A percentile compares a stretch with the other conserved stretches of the same genome.
Conservation (phyloP, 1,284 basidiomycete genomes). For the Tilletia horrida region DNA sequence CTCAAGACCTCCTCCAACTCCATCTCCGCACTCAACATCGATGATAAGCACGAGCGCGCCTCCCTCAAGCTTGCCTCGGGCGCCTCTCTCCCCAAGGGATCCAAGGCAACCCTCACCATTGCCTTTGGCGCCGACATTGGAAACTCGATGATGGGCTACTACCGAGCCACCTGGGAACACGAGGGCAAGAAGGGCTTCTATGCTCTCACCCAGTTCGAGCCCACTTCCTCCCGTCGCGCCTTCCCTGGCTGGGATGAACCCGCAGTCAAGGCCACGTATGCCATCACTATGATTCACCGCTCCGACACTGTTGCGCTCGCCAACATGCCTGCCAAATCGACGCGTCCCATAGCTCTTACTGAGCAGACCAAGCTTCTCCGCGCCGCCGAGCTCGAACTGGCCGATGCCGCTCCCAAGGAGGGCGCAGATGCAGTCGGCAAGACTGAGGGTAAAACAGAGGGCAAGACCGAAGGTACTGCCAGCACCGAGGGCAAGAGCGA, state of each 20-base stretch:
- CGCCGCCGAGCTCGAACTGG: slow-evolving; percentile 66
- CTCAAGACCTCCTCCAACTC: slow-evolving; percentile 63
- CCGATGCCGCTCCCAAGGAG: slow-evolving; percentile 60
- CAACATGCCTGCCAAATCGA: slow-evolving; percentile 67
- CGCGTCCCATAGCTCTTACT: slow-evolving; percentile 32
- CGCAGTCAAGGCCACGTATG: slow-evolving; percentile 80
- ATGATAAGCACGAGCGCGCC: slow-evolving; percentile 44
- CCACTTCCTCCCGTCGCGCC: slow-evolving; percentile 71
- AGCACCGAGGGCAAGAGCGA: slow-evolving; percentile 27
- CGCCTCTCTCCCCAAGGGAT: slow-evolving; percentile 38
- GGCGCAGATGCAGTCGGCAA: slow-evolving; percentile 58
- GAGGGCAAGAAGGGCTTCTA: slow-evolving; percentile 56
- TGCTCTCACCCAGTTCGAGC: slow-evolving; percentile 61
- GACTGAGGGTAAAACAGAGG: slow-evolving; percentile 47
- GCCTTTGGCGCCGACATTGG: slow-evolving; percentile 47
- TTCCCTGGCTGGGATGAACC: slow-evolving; percentile 83
- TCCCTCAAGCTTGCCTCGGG: slow-evolving; percentile 37
- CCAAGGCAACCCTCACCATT: slow-evolving; percentile 41
- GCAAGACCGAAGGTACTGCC: slow-evolving; percentile 53
- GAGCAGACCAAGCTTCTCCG: slow-evolving; percentile 49
- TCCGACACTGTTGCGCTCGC: slow-evolving; percentile 65
- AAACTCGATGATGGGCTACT: slow-evolving; percentile 56
- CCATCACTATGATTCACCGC: slow-evolving; percentile 76
- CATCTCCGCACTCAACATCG: slow-evolving; percentile 58
- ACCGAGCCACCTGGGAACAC: slow-evolving; percentile 54